Base-by-base conservation (phyloP, 768 basidiomycete species). In the Wakefieldia striispora region DNA sequence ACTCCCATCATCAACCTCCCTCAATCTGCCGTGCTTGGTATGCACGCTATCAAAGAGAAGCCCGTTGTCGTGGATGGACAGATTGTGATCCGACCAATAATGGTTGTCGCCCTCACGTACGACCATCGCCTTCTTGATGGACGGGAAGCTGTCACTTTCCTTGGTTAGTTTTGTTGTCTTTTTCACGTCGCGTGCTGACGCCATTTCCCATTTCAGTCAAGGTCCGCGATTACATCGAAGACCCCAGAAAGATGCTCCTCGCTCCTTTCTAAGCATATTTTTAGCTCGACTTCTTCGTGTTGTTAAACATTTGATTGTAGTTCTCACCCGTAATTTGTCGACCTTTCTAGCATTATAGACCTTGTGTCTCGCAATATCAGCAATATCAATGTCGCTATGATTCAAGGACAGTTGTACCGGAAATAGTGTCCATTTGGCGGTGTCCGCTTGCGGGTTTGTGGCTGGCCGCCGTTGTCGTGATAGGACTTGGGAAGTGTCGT, bases 1-100 rank as follows among this genome's bases (percentile, higher is more conserved):
- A 99, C 95, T n/a, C 95, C 95, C 33, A 99, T 99, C 65, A 95
- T 98, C 73, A 98, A 97, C 77, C 75, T 95, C 39, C 95, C 95
- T 4, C 95, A 97, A 68, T 73, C 93, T 20, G 95, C 94, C 45
- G 93, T 97, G 7, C 82, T 99, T 47, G 95, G 90, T 51, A 97
- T 98, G 91, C 95, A 99, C 71, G 64, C 91, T 19, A 94, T 97
- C 76, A 94, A 93, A 67, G 94, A 95, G 58, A 82, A 79, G 53
- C 82, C 90, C 8, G 91, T 90, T 21, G 95, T 95, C 21, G 89
- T 95, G 40, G 77, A 97, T 59, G 95, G 95, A 20, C 85, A 98
- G 75, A 91, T 98, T 59, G 95, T 94, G 57, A 88, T 98, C 66
- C 84, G 95, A 47, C 95, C 95, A 26, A 91, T 98, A 72, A 97